phyloP scores from a whole-genome alignment of 768 basidiomycete species.

The Crepidotus variabilis region DNA sequence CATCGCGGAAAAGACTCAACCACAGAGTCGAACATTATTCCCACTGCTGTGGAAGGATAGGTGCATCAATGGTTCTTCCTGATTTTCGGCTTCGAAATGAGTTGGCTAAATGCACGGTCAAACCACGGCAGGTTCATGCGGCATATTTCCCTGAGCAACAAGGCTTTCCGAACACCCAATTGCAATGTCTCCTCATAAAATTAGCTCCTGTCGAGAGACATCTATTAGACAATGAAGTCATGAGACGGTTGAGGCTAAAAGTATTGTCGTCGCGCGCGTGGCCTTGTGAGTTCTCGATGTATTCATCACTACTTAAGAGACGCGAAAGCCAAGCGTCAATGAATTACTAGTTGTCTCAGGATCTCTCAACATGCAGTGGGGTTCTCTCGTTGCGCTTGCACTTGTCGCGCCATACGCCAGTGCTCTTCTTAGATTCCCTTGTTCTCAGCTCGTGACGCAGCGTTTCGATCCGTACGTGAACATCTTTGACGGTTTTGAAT shows the following conservation, averaged over 20 bases:
- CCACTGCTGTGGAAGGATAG: neutral
- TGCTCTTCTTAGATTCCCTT: conserved; percentile 17
- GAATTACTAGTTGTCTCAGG: neutral
- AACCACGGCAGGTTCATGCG: neutral
- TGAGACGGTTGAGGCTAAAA: neutral
- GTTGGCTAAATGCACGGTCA: neutral
- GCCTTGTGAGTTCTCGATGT: neutral
- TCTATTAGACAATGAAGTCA: neutral
- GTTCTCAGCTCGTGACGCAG: conserved; percentile 18
- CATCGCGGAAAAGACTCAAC: no score
- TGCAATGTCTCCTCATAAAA: neutral
- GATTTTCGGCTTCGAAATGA: neutral
- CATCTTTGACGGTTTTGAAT: neutral
- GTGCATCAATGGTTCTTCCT: neutral
- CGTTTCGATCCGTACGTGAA: conserved; percentile 16
- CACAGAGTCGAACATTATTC: neutral
- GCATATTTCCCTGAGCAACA: neutral
- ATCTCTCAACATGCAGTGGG: conserved; percentile 1
- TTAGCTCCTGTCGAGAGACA: neutral
- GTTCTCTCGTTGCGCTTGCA: neutral
- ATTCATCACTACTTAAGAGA: neutral
- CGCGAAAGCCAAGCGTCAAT: neutral
- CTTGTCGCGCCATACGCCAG: conserved; percentile 5
- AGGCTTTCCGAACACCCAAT: neutral
- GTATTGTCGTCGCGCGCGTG: neutral